Evolutionary conservation across 345 rosid species (phyloP).

Genomic region (Psidium guajava): DNA sequence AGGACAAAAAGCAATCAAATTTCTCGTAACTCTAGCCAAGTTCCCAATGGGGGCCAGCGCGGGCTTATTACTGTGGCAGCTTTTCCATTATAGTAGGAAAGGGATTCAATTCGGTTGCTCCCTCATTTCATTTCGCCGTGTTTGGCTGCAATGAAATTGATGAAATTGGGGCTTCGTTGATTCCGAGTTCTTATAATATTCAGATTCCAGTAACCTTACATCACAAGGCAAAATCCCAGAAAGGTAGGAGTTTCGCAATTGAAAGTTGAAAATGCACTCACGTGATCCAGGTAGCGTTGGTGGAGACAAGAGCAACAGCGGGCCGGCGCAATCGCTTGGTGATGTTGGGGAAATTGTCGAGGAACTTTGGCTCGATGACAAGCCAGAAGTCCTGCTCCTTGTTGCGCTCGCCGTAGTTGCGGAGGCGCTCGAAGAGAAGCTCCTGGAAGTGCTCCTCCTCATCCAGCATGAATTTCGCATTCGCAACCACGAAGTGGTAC

Average conservation of each 20-base stretch:
- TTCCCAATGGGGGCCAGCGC: not conserved
- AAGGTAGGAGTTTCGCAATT: not conserved
- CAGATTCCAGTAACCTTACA: not conserved
- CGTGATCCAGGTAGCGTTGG: slow-evolving; percentile 94
- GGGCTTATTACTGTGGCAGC: not conserved
- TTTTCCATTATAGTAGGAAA: not conserved
- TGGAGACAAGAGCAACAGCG: slow-evolving; percentile 92
- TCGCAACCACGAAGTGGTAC: slow-evolving; percentile 73
- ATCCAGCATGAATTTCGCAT: slow-evolving; percentile 93
- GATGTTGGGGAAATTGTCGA: slow-evolving; percentile 71
- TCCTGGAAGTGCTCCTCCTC: slow-evolving; percentile 97
- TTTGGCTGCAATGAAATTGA: not conserved
- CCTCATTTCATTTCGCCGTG: not conserved
- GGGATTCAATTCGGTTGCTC: not conserved
- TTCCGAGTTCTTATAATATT: not conserved
- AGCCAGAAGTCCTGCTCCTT: slow-evolving; percentile 84
- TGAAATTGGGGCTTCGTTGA: not conserved
- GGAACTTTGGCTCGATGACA: slow-evolving; percentile 84
- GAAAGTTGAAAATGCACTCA: slow-evolving; percentile 14
- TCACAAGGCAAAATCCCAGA: not conserved
- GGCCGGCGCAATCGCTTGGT: slow-evolving; percentile 77
- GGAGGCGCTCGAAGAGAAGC: slow-evolving; percentile 68
- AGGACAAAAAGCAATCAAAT: not conserved
- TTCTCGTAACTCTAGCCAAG: not conserved
- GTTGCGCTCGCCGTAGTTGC: slow-evolving; percentile 53